Evolutionary conservation across 1,284 basidiomycete genomes (phyloP), one percentile per base, ranked within the genome.

Genomic region (Moesziomyces aphidis): DNA sequence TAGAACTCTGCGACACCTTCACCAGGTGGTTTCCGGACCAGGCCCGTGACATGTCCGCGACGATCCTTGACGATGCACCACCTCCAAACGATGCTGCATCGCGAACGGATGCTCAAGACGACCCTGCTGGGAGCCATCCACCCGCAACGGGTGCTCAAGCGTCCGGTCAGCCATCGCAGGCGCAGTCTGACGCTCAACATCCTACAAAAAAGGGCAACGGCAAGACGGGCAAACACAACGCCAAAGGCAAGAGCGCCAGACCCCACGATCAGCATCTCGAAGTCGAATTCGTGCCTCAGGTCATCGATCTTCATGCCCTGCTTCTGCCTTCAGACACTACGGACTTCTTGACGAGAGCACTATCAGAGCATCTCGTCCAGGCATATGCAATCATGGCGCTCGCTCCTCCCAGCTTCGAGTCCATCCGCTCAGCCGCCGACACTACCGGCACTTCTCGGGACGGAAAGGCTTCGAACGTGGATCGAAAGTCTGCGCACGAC

Each of bases 221-320:
- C 48, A 61, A 65, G 34, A 42, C 55, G 6, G 11, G 21, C 21
- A 47, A n/a, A 9, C 21, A 23, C 15, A 47, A 9, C n/a, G 6
- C 10, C n/a, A 23, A 22, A 22, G 45, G 24, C 45, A 47, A 47
- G 45, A 24, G 5, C 39, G 55, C 55, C 22, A 22, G 26, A 2
- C 47, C 47, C 9, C 60, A 73, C 31, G 45, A 28, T 43, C 48
- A 61, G 23, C 64, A 73, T 26, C 64, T 73, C 34, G 61, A 73
- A 43, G 70, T 73, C 53, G 70, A 73, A 19, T 54, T 73, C 26
- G 55, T 62, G 13, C 70, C 70, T 10, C 26, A 57, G 31, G 0
- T 52, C 21, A 15, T 73, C 9, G 22, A 43, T 2, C 45, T 34
- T 2, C 10, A 34, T 11, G 10, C 1, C 10, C 31, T 34, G 11